Conservation (phyloP, 306 rosid species). For the Sesbania bispinosa region DNA sequence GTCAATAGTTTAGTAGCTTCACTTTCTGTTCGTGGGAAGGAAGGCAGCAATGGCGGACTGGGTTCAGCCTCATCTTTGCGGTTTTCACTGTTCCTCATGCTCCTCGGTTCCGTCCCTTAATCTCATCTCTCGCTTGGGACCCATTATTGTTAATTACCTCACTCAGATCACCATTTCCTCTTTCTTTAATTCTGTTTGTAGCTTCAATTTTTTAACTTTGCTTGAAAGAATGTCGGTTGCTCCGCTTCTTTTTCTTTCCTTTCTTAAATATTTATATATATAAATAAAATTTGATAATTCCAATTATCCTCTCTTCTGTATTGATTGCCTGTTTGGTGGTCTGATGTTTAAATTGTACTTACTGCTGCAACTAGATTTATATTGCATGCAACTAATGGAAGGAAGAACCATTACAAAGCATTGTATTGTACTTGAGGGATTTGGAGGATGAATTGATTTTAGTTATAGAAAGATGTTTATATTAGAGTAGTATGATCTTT, state of each 20-base stretch:
- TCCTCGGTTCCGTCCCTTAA: conserved; percentile 61
- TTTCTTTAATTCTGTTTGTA: background rate
- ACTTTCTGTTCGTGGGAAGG: background rate
- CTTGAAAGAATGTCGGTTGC: conserved; percentile 41
- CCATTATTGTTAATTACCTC: background rate
- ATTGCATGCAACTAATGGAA: conserved; percentile 2
- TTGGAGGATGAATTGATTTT: background rate
- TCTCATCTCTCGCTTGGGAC: background rate
- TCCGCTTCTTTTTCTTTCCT: background rate
- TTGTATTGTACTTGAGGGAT: background rate
- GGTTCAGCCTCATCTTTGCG: conserved; percentile 35
- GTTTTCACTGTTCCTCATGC: conserved; percentile 45
- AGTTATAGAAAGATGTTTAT: background rate
- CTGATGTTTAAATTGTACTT: background rate
- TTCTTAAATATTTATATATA: background rate
- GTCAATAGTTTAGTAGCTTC: background rate
- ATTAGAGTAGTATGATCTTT: background rate
- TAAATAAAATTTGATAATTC: background rate
- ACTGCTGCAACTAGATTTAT: background rate
- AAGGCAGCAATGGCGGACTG: conserved; percentile 38
- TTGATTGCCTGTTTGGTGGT: background rate
- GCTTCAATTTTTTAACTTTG: background rate
- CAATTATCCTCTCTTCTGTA: background rate
- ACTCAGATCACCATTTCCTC: conserved; percentile 23
- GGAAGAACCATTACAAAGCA: background rate